Conservation (phyloP, 2,329 filamentous ascomycete genomes). For the Colletotrichum sp. region DNA sequence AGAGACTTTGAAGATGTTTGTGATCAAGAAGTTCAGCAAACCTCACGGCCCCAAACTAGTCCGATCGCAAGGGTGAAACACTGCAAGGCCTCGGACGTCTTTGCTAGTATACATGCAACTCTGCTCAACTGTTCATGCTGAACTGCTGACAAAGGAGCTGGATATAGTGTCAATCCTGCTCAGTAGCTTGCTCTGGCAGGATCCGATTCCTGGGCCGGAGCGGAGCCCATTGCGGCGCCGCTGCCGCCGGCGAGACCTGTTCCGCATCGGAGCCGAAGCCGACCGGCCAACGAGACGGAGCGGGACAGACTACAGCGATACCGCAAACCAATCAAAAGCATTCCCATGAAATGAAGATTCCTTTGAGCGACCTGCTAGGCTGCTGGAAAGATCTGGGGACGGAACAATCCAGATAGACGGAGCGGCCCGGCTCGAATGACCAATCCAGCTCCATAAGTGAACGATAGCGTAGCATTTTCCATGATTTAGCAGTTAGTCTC, state of each 20-base stretch:
- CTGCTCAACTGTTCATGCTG: not conserved
- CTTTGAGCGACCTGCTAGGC: not conserved
- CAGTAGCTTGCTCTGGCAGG: accelerated
- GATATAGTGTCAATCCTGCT: not conserved
- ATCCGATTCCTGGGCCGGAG: not conserved
- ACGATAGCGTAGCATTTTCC: not conserved
- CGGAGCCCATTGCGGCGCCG: not conserved
- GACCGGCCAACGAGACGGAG: not conserved
- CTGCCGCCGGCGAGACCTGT: accelerated
- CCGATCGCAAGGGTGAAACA: not conserved
- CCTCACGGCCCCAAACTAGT: not conserved
- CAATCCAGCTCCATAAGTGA: not conserved
- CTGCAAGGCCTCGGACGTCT: not conserved
- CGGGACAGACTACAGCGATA: accelerated
- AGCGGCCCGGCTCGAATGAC: not conserved
- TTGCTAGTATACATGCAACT: not conserved
- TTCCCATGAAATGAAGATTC: not conserved
- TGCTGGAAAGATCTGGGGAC: not conserved
- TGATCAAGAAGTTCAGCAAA: not conserved
- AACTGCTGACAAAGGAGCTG: accelerated
- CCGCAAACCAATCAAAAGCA: not conserved
- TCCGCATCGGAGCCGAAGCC: not conserved
- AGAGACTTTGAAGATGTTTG: not conserved
- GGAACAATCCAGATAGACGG: not conserved
- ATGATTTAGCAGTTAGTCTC: not conserved